Percentiles rank a stretch among this genome's conserved stretches.
These are phyloP conservation scores for Dactylellina haptotyla DNA, from an alignment of 2,329 filamentous ascomycete genomes.

Conservation along the genomic window DNA sequence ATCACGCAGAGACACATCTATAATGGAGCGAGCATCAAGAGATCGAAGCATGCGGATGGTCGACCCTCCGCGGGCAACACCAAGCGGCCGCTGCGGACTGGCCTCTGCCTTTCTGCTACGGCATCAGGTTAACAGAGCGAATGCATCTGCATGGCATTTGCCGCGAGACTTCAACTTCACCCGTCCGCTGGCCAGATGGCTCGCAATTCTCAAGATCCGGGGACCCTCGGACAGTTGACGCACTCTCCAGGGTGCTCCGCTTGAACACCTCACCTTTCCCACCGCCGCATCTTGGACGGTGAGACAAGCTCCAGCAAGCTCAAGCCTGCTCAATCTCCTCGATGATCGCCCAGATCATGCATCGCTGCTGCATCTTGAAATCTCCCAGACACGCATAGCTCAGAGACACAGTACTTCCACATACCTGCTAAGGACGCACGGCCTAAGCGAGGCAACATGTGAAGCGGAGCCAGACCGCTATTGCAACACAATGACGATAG, in stretches of 20 bases:
- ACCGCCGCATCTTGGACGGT: slow-evolving; percentile 2
- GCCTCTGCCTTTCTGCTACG: not conserved
- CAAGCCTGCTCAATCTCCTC: slow-evolving; percentile 2
- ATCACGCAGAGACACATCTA: no score
- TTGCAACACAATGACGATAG: slow-evolving; percentile 41
- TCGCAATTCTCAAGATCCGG: slow-evolving; percentile 18
- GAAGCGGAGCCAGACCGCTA: slow-evolving; percentile 14
- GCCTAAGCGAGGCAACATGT: slow-evolving; percentile 39
- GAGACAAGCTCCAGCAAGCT: no score
- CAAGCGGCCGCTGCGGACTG: not conserved
- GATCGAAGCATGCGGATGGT: not conserved
- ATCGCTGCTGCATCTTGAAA: slow-evolving; percentile 5
- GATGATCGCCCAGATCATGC: not conserved
- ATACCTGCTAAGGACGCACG: no score
- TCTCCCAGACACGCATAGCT: slow-evolving; percentile 2
- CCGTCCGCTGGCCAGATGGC: not conserved
- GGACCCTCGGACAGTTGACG: slow-evolving; percentile 11
- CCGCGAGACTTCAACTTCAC: not conserved
- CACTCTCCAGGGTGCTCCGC: not conserved
- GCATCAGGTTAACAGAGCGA: not conserved
- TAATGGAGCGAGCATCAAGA: no score
- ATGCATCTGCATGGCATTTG: not conserved
- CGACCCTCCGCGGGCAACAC: not conserved
- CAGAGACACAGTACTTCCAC: no score
- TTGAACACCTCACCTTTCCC: slow-evolving; percentile 10